Base-by-base conservation (phyloP, 2,329 filamentous ascomycete species). In the Ceratocystis albifundus region DNA sequence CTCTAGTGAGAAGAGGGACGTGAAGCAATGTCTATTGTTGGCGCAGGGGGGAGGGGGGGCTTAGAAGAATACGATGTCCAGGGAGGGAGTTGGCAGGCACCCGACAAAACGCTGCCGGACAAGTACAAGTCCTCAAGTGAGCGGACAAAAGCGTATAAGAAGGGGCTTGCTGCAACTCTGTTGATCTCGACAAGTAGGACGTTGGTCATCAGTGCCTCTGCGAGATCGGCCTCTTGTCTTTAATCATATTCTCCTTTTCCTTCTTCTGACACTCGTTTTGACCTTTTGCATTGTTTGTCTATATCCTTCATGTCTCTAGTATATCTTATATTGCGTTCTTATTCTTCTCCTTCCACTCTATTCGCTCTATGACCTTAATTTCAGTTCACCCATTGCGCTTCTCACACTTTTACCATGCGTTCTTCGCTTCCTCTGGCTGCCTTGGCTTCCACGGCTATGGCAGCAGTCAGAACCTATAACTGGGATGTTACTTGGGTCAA, bases 401-500 rank as follows among this genome's bases (percentile, higher is more conserved):
- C 20, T 22, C 22, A 50, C 45, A 50, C 25, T 20, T 50, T 25
- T 12, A 67, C 7, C 2, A 68, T 68, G 67, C 46, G 55, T 20
- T 61, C 36, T 10, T n/a, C 41, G 4, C 44, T 63, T 10, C 8
- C 36, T 7, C 36, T 68, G 2, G 32, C 45, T 22, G 50, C 64
- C 36, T 64, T 64, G 5, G 64, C 67, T 41, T 22, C 48, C 22
- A 28, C 59, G 10, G 66, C 65, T 44, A 20, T 65, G 4, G 68
- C 69, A 22, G 66, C 65, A 22, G 65, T 67, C 4, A 62, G 57
- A 1, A 66, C 44, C 10, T 57, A 65, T 25, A 48, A 69, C 46
- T 70, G 67, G 66, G 50, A 66, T 15, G 59, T 69, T n/a, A 68
- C 65, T 8, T 69, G 69, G 68, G 66, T 69, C 4, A 15, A 68